Conservation (phyloP, 2,329 filamentous ascomycete species). For the Colletotrichum gigasporum region DNA sequence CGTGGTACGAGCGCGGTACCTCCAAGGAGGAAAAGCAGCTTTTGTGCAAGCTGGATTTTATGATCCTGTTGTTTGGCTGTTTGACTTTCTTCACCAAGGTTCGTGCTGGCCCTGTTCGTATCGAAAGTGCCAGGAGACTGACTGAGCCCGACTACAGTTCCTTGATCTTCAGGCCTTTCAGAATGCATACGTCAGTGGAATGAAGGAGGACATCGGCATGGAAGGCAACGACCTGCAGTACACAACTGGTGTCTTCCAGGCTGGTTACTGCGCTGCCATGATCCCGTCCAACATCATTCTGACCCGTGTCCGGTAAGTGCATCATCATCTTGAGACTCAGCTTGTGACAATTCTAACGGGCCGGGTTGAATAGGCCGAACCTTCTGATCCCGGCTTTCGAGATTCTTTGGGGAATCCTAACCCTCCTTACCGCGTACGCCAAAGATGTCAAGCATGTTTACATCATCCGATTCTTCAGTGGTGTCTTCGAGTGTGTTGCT, state of each 20-base stretch:
- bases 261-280: constrained; percentile 63
- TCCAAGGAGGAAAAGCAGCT: constrained; percentile 51
- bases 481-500: constrained; percentile 15
- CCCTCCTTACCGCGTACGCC: constrained; percentile 50
- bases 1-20: constrained; percentile 13
- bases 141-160: neutral
- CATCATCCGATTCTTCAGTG: constrained; percentile 35
- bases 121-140: neutral
- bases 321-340: too few relatives aligned
- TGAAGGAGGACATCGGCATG: constrained; percentile 46
- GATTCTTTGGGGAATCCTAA: constrained; percentile 64
- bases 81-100: constrained; percentile 65
- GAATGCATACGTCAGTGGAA: constrained; percentile 49
- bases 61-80: constrained; percentile 72
- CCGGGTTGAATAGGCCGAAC: constrained; percentile 56
- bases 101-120: too few relatives aligned
- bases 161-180: constrained; percentile 34
- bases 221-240: constrained; percentile 52
- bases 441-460: constrained; percentile 42
- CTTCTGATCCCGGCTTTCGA: constrained; percentile 59
- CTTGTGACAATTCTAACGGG: neutral
- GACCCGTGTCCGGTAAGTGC: constrained; percentile 42
- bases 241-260: constrained; percentile 61
- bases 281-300: constrained; percentile 70
- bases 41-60: constrained; percentile 69